phyloP scores from a whole-genome alignment of 2,329 filamentous ascomycete genomes.

The Monosporascus sp. region DNA sequence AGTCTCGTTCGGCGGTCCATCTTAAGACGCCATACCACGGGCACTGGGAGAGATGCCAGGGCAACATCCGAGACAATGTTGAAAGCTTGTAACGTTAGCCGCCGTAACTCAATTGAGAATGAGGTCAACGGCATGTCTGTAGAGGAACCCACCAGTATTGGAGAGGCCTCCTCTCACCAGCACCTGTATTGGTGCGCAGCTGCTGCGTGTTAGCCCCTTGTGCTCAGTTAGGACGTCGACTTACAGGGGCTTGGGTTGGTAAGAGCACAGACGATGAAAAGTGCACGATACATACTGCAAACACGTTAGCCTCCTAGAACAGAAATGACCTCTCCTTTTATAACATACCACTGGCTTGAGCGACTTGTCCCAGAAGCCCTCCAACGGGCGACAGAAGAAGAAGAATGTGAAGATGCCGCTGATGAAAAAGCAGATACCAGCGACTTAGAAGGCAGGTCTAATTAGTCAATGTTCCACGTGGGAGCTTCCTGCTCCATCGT shows the following conservation, averaged over 20 bases:
- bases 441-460: constrained; percentile 10
- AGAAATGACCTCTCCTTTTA: too few species aligned
- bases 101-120: too few species aligned
- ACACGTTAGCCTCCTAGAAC: too few species aligned
- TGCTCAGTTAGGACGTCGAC: too few species aligned
- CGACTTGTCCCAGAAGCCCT: constrained; percentile 11
- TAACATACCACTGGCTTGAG: background rate
- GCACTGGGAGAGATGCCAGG: constrained; percentile 37
- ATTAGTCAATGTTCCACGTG: background rate
- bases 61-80: constrained; percentile 39
- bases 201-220: too few species aligned
- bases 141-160: constrained; percentile 8
- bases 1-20: constrained; percentile 32
- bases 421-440: constrained; percentile 13
- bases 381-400: constrained; percentile 13
- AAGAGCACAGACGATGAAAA: too few species aligned
- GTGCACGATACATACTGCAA: too few species aligned
- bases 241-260: too few species aligned
- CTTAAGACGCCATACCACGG: constrained; percentile 37
- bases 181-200: constrained; percentile 9
- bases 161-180: constrained; percentile 17
- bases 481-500: background rate
- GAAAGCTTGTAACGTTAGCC: constrained; percentile 19
- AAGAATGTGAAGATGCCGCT: constrained; percentile 13
- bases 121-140: background rate